Conservation (phyloP, 1,284 basidiomycete species). For the Ceratobasidium sp. region DNA sequence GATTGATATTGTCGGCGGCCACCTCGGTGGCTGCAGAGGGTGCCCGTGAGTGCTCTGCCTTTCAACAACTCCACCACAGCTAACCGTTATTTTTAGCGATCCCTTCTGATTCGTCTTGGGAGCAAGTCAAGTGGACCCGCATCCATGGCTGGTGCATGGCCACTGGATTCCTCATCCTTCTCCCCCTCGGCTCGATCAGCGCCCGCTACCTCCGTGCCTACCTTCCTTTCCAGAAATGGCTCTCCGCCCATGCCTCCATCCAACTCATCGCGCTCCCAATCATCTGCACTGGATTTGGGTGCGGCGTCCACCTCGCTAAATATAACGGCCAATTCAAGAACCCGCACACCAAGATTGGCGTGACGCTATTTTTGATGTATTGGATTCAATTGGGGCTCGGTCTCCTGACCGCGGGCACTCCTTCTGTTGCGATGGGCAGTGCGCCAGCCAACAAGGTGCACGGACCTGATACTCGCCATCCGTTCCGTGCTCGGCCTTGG, state of each 20-base stretch:
- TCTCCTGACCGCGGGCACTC: slow-evolving; percentile 16
- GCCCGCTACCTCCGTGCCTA: slow-evolving; percentile 39
- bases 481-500: slow-evolving; percentile 26
- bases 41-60: slow-evolving; percentile 30
- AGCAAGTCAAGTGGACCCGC: slow-evolving; percentile 34
- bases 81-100: slow-evolving; percentile 15
- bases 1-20: neutral
- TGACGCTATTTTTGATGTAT: slow-evolving; percentile 40
- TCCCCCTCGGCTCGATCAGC: slow-evolving; percentile 30
- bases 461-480: slow-evolving; percentile 10
- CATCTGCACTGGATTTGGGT: slow-evolving; percentile 30
- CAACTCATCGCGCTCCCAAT: slow-evolving; percentile 32
- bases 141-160: slow-evolving; percentile 42
- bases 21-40: slow-evolving; percentile 26
- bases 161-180: slow-evolving; percentile 30
- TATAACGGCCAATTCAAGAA: slow-evolving; percentile 36
- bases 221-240: slow-evolving; percentile 32
- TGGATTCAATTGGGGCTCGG: slow-evolving; percentile 34
- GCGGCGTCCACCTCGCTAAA: slow-evolving; percentile 33
- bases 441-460: neutral
- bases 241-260: slow-evolving; percentile 26
- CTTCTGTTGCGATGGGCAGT: slow-evolving; percentile 20
- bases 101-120: slow-evolving; percentile 35
- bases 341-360: slow-evolving; percentile 39
- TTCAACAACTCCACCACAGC: neutral